These are phyloP conservation scores for Aspergillus tubingensis DNA, from an alignment of 2,329 filamentous ascomycete genomes.

Conservation along the genomic window DNA sequence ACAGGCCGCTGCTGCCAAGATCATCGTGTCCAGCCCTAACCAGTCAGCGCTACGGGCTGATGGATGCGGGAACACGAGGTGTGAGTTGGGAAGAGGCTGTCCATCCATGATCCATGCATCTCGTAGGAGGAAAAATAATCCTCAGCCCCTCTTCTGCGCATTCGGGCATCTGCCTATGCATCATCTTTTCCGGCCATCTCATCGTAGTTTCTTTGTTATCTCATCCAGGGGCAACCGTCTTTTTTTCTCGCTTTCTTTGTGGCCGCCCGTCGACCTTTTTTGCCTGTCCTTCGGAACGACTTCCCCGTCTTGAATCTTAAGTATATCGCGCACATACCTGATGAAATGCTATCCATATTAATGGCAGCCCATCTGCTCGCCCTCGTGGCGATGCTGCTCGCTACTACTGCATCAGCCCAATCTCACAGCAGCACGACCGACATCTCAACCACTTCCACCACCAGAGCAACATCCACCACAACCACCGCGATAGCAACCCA, in stretches of 20 bases:
- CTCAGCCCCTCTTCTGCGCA: not conserved
- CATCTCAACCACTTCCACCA: not conserved
- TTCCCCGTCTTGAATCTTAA: not conserved
- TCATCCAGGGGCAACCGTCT: too few species aligned
- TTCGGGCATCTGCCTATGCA: too few species aligned
- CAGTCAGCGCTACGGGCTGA: conserved; percentile 1
- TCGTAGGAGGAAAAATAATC: not conserved
- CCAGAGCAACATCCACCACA: conserved; percentile 16
- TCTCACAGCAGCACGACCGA: not conserved
- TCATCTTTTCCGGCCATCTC: not conserved
- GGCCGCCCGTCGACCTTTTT: not conserved
- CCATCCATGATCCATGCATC: not conserved
- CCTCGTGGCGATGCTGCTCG: not conserved
- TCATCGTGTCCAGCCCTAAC: conserved; percentile 3
- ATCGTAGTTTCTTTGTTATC: not conserved
- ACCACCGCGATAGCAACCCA: conserved; percentile 28
- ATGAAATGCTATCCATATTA: not conserved
- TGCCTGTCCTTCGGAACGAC: not conserved
- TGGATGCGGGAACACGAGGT: conserved; percentile 5
- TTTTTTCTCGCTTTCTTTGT: not conserved
- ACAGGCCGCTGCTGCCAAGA: not conserved
- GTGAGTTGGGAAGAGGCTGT: not conserved
- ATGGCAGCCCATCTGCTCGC: not conserved
- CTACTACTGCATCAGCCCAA: not conserved
- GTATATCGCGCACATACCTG: not conserved